Evolutionary conservation across 495 filamentous ascomycete species (phyloP).

Genomic region (Evernia prunastri): DNA sequence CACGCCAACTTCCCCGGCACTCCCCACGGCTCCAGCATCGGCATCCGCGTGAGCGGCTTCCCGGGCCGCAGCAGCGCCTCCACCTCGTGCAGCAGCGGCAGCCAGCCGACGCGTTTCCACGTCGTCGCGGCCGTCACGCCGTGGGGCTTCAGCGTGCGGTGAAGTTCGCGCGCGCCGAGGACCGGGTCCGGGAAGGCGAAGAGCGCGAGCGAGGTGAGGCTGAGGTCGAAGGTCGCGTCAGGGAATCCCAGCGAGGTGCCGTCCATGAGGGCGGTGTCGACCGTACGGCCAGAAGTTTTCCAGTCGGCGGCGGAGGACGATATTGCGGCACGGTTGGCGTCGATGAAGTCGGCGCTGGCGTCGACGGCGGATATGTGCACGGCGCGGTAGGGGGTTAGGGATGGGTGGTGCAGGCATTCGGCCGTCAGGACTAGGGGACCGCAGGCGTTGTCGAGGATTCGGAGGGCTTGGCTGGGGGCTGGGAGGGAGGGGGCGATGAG

Average conservation of each 20-base stretch:
- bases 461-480: neutral
- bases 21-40: conserved; percentile 6
- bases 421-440: conserved; percentile 17
- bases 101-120: conserved; percentile 31
- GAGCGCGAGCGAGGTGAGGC: conserved; percentile 15
- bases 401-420: neutral
- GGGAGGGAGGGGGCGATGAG: conserved; percentile 14
- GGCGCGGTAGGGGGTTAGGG: neutral
- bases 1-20: conserved; percentile 4
- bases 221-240: conserved; percentile 11
- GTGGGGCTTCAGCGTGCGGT: conserved; percentile 29
- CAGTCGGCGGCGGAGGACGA: neutral
- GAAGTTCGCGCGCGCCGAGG: conserved; percentile 7
- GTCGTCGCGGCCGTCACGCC: conserved; percentile 34
- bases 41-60: neutral
- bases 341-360: conserved; percentile 16
- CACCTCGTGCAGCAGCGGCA: conserved; percentile 7
- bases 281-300: neutral
- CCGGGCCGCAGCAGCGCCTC: conserved; percentile 1
- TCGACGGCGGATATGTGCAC: conserved; percentile 19
- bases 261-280: conserved; percentile 15
- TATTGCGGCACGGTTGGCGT: conserved; percentile 5
- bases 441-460: conserved; percentile 21
- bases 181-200: conserved; percentile 19
- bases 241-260: conserved; percentile 8